These are phyloP conservation scores for Solanum ossicruentum DNA, from an alignment of 257 asterid species.

Conservation along the genomic window DNA sequence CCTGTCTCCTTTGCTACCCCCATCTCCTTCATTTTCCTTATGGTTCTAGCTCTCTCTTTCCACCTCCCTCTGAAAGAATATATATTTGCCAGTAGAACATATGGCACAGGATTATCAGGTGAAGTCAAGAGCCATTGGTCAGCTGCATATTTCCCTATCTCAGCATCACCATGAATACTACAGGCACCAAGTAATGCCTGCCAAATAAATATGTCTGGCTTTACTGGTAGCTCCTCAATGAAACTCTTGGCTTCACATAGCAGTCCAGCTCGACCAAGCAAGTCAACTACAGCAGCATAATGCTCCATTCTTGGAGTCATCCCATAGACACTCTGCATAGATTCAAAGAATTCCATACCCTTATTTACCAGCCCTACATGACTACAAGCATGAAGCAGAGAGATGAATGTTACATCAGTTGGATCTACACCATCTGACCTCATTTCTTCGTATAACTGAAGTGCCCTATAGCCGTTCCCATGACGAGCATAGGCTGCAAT, in stretches of 20 bases:
- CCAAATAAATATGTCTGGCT: slow-evolving; percentile 60
- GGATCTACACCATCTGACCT: slow-evolving; percentile 30
- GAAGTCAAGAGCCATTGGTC: slow-evolving; percentile 33
- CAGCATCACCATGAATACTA: slow-evolving; percentile 37
- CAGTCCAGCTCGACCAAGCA: slow-evolving; percentile 80
- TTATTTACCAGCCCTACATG: slow-evolving; percentile 53
- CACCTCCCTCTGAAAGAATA: slow-evolving; percentile 56
- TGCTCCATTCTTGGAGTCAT: slow-evolving; percentile 75
- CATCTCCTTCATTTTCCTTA: slow-evolving; percentile 61
- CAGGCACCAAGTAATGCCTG: slow-evolving; percentile 83
- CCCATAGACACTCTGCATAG: slow-evolving; percentile 38
- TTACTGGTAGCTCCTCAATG: slow-evolving; percentile 37
- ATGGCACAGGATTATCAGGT: slow-evolving; percentile 50
- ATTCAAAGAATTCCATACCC: slow-evolving; percentile 58
- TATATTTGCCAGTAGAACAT: slow-evolving; percentile 61
- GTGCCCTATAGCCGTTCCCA: slow-evolving; percentile 49
- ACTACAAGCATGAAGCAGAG: slow-evolving; percentile 77
- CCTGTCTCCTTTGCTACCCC: slow-evolving; percentile 61
- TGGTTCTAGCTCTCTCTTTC: slow-evolving; percentile 60
- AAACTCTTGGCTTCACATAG: slow-evolving; percentile 57
- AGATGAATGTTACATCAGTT: slow-evolving; percentile 64
- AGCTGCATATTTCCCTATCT: slow-evolving; percentile 65
- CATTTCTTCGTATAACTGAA: slow-evolving; percentile 48
- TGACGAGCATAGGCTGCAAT: slow-evolving; percentile 84
- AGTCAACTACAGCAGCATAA: slow-evolving; percentile 68